Conservation (phyloP, 2,329 filamentous ascomycete genomes). For the Huntiella savannae region DNA sequence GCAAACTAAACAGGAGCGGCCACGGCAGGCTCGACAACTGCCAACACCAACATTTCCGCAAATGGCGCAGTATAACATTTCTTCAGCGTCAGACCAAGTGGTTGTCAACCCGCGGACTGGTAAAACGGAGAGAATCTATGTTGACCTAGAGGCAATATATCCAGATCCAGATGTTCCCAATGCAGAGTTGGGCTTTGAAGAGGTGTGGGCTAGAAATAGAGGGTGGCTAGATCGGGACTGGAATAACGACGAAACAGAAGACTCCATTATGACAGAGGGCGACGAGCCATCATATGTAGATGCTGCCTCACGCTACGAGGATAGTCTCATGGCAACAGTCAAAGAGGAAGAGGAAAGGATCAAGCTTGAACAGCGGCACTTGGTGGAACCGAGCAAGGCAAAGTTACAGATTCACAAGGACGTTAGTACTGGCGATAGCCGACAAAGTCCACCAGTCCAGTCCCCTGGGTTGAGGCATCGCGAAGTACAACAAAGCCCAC, state of each 20-base stretch:
- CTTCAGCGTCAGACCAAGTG: conserved; percentile 56
- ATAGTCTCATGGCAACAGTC: conserved; percentile 4
- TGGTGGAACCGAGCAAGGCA: neutral
- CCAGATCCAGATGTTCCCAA: conserved; percentile 52
- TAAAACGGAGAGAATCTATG: conserved; percentile 69
- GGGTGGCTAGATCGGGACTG: conserved; percentile 47
- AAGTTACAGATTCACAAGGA: conserved; percentile 8
- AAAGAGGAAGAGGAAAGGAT: neutral
- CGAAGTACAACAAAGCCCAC: neutral
- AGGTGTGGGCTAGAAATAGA: conserved; percentile 59
- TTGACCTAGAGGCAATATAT: conserved; percentile 71
- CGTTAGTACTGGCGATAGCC: neutral
- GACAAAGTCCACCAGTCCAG: neutral
- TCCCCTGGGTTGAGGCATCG: neutral
- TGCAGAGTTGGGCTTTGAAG: conserved; percentile 76
- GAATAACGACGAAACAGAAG: conserved; percentile 23
- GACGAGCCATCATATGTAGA: conserved; percentile 3
- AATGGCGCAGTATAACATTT: conserved; percentile 47
- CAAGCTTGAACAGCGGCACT: neutral
- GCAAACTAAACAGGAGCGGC: neutral
- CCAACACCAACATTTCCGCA: conserved; percentile 17
- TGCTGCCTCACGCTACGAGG: conserved; percentile 5
- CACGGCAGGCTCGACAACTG: neutral
- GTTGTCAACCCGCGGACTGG: conserved; percentile 67
- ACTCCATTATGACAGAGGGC: conserved; percentile 2